These are phyloP conservation scores for Gremmenia infestans DNA, from an alignment of 2,329 filamentous ascomycete species.

Conservation along the genomic window DNA sequence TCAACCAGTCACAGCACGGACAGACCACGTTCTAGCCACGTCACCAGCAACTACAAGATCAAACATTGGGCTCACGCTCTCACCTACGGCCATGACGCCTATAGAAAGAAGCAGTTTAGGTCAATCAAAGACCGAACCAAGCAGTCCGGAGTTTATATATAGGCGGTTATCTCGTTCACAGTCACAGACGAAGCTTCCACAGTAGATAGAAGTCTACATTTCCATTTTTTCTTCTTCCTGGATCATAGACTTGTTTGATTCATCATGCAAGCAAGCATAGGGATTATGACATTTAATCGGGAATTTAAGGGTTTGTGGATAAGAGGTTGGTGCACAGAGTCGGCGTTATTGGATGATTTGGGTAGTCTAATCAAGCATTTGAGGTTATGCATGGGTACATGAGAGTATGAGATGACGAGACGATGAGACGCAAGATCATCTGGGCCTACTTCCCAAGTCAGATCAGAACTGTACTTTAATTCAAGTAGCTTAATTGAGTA, in stretches of 20 bases:
- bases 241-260: background rate
- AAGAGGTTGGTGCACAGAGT: too few relatives aligned
- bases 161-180: slow-evolving; percentile 14
- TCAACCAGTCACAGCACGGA: slow-evolving; percentile 25
- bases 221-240: background rate
- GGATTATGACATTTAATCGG: too few relatives aligned
- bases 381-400: too few relatives aligned
- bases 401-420: too few relatives aligned
- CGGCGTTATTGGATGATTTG: too few relatives aligned
- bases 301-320: too few relatives aligned
- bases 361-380: too few relatives aligned
- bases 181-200: background rate
- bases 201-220: background rate
- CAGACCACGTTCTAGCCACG: slow-evolving; percentile 28
- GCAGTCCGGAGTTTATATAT: slow-evolving; percentile 18
- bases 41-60: slow-evolving; percentile 15
- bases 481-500: too few relatives aligned
- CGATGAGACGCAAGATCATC: too few relatives aligned
- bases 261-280: background rate
- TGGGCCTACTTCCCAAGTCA: too few relatives aligned
- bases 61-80: slow-evolving; percentile 7
- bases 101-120: background rate
- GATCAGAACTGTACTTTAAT: too few relatives aligned
- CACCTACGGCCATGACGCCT: slow-evolving; percentile 6
- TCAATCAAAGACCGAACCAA: slow-evolving; percentile 1